These are phyloP conservation scores for Exserohilum turcica DNA, from an alignment of 2,329 filamentous ascomycete genomes.

Conservation along the genomic window DNA sequence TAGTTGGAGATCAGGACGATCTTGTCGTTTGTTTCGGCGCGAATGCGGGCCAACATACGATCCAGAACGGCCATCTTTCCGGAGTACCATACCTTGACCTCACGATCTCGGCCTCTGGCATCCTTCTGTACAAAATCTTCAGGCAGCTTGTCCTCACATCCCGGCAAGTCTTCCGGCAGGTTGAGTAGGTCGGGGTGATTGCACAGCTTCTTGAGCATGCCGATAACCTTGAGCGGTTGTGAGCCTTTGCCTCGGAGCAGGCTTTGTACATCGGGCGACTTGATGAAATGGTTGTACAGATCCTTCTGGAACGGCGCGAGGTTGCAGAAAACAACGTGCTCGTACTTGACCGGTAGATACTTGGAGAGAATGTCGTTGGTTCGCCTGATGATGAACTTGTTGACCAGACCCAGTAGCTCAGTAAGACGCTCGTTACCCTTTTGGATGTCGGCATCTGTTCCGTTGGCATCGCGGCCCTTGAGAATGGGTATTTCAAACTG, in stretches of 20 bases:
- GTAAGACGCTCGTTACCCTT: constrained; percentile 81
- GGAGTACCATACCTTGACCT: constrained; percentile 93
- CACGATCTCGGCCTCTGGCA: constrained; percentile 82
- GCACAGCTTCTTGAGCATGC: constrained; percentile 95
- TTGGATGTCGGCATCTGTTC: constrained; percentile 78
- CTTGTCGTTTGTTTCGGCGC: constrained; percentile 96
- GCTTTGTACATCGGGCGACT: constrained; percentile 90
- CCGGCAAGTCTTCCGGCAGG: constrained; percentile 80
- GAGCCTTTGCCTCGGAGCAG: constrained; percentile 91
- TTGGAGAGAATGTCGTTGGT: constrained; percentile 98
- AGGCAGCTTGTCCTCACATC: constrained; percentile 80
- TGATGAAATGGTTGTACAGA: constrained; percentile 96
- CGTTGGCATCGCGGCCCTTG: constrained; percentile 86
- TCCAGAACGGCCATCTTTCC: constrained; percentile 99
- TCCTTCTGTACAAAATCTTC: constrained; percentile 90
- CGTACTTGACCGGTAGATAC: constrained; percentile 97
- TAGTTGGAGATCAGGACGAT: constrained; percentile 99
- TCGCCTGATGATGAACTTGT: constrained; percentile 97
- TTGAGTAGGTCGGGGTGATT: constrained; percentile 95
- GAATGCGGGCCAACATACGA: constrained; percentile 93
- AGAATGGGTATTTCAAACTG: constrained; percentile 92
- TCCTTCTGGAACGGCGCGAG: constrained; percentile 89
- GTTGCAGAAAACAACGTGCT: constrained; percentile 98
- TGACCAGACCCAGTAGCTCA: constrained; percentile 83
- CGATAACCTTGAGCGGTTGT: constrained; percentile 94